These are phyloP conservation scores for Chimonanthus salicifolius DNA, from an alignment of 164 flowering plant genomes.

Conservation along the genomic window DNA sequence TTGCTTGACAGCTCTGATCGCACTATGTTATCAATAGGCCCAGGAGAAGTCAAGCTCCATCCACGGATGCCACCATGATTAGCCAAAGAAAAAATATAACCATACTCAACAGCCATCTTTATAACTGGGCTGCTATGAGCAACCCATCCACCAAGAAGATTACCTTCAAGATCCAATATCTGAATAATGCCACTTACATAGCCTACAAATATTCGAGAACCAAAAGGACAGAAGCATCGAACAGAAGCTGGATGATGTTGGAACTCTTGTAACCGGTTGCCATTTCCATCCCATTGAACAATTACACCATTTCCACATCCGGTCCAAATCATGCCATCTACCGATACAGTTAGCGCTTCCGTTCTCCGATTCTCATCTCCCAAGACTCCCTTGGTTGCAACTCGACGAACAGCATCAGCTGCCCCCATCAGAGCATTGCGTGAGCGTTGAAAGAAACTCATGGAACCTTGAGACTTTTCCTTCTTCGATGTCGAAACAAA, in stretches of 20 bases:
- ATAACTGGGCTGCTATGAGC: slow-evolving; percentile 82
- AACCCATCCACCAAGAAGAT: slow-evolving; percentile 74
- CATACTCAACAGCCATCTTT: slow-evolving; percentile 60
- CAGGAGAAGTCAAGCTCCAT: slow-evolving; percentile 78
- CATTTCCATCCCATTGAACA: slow-evolving; percentile 94
- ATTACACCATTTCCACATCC: slow-evolving; percentile 82
- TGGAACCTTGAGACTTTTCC: slow-evolving; percentile 60
- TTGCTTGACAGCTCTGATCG: slow-evolving; percentile 63
- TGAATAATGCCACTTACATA: slow-evolving; percentile 75
- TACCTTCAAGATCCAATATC: slow-evolving; percentile 80
- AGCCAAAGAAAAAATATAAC: slow-evolving; percentile 72
- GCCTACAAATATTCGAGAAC: slow-evolving; percentile 75
- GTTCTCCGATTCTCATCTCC: slow-evolving; percentile 69
- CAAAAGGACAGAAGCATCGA: slow-evolving; percentile 72
- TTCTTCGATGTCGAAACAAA: slow-evolving; percentile 62
- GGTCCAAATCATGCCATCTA: slow-evolving; percentile 87
- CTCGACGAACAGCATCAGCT: slow-evolving; percentile 96
- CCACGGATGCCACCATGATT: slow-evolving; percentile 96
- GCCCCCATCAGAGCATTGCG: slow-evolving; percentile 98
- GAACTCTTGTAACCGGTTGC: slow-evolving; percentile 68
- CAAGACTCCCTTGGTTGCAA: slow-evolving; percentile 65
- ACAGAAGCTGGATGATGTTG: slow-evolving; percentile 53
- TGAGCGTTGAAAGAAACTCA: slow-evolving; percentile 74
- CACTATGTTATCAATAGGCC: slow-evolving; percentile 67
- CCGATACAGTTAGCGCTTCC: slow-evolving; percentile 59